Evolutionary conservation across 1,284 basidiomycete genomes (phyloP).

Genomic region (Apiotrichum domesticum): DNA sequence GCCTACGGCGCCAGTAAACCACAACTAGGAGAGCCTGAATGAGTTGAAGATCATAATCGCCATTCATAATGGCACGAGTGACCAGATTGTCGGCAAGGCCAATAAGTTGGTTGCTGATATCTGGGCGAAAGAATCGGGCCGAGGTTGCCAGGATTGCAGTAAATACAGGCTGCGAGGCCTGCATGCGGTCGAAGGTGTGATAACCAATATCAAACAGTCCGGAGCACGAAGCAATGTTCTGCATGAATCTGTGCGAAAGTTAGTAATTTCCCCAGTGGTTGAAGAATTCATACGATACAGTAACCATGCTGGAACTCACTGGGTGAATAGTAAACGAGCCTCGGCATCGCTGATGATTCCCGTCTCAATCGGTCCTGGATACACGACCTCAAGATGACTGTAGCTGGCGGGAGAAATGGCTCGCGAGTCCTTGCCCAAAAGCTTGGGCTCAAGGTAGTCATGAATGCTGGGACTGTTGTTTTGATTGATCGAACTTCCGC

Average conservation of each 20-base stretch:
- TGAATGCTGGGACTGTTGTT: background rate
- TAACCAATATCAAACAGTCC: slow-evolving; percentile 10
- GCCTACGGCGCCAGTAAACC: slow-evolving; percentile 13
- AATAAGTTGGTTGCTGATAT: slow-evolving; percentile 9
- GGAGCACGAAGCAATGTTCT: background rate
- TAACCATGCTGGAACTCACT: slow-evolving; percentile 2
- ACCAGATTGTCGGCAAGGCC: slow-evolving; percentile 16
- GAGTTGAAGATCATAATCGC: slow-evolving; percentile 11
- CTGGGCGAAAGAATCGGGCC: slow-evolving; percentile 16
- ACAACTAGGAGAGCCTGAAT: slow-evolving; percentile 17
- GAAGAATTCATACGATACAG: too few relatives aligned
- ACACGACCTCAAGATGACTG: background rate
- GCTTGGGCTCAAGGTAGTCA: slow-evolving; percentile 4
- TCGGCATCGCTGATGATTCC: slow-evolving; percentile 8
- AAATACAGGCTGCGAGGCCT: slow-evolving; percentile 10
- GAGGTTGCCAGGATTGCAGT: slow-evolving; percentile 24
- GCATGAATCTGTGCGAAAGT: slow-evolving; percentile 4
- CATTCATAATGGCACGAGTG: slow-evolving; percentile 9
- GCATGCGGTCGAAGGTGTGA: slow-evolving; percentile 14
- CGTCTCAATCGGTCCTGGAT: slow-evolving; percentile 1
- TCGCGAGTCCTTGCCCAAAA: background rate
- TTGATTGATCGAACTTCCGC: too few relatives aligned
- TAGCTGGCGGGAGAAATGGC: background rate
- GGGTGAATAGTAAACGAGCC: slow-evolving; percentile 4
- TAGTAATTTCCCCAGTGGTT: too few relatives aligned